These are phyloP conservation scores for Avena eriantha DNA, from an alignment of 176 grass and related monocot genomes.

Conservation along the genomic window DNA sequence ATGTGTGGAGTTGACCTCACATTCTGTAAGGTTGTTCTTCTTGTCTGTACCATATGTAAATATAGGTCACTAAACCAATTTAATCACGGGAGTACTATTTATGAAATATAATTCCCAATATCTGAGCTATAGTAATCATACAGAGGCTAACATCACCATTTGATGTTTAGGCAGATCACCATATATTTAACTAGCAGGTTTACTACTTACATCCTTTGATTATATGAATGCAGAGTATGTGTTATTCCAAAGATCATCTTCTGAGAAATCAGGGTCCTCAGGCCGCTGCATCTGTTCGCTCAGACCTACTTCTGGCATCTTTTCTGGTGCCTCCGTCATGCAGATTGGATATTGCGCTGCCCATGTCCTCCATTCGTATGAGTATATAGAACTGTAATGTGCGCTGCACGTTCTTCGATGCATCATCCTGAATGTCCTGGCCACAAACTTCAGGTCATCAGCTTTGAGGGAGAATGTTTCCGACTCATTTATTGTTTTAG, in stretches of 20 bases:
- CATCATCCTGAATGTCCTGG: constrained; percentile 49
- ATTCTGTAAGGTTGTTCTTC: constrained; percentile 24
- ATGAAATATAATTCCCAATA: neutral
- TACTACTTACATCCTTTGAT: constrained; percentile 11
- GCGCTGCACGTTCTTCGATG: constrained; percentile 59
- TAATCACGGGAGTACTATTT: neutral
- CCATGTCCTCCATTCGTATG: constrained; percentile 64
- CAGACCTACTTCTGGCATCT: constrained; percentile 26
- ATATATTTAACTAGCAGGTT: constrained; percentile 4
- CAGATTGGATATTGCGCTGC: constrained; percentile 52
- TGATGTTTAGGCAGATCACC: constrained; percentile 23
- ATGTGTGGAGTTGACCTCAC: constrained; percentile 1
- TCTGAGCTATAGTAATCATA: neutral
- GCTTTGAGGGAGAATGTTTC: constrained; percentile 56
- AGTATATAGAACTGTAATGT: constrained; percentile 47
- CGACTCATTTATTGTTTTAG: constrained; percentile 37
- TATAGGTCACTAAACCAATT: neutral
- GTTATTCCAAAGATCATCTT: constrained; percentile 32
- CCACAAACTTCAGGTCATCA: constrained; percentile 58
- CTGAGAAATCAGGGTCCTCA: constrained; percentile 44
- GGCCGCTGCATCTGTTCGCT: constrained; percentile 33
- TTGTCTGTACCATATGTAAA: constrained; percentile 10
- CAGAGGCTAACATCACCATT: neutral
- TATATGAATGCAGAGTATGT: constrained; percentile 11
- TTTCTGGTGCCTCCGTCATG: constrained; percentile 37